Conservation (phyloP, 2,329 filamentous ascomycete species). For the Colletotrichum tofieldiae region DNA sequence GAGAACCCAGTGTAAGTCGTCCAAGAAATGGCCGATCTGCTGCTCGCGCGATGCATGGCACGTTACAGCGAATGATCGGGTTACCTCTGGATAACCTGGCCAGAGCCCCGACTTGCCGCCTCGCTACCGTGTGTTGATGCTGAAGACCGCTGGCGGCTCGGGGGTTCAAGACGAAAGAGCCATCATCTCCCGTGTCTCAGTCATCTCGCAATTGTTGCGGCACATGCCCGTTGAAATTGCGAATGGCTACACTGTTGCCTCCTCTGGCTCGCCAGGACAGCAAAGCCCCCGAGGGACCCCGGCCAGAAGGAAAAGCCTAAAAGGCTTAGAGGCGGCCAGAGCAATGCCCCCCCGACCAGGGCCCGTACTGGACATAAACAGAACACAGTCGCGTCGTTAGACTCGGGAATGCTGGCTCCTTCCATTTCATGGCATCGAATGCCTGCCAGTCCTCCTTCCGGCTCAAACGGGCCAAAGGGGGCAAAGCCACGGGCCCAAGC, state of each 20-base stretch:
- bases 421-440: slow-evolving; percentile 28
- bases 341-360: slow-evolving; percentile 5
- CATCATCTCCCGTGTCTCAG: slow-evolving; percentile 33
- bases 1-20: neutral
- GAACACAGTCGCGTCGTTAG: neutral
- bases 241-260: slow-evolving; percentile 33
- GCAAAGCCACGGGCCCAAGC: slow-evolving; percentile 1
- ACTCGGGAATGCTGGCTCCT: slow-evolving; percentile 27
- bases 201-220: slow-evolving; percentile 34
- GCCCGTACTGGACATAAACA: slow-evolving; percentile 5
- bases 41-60: neutral
- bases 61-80: neutral
- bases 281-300: slow-evolving; percentile 28
- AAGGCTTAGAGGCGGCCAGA: slow-evolving; percentile 17
- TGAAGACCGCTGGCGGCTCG: neutral
- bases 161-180: neutral
- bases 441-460: neutral
- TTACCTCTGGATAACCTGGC: neutral
- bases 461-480: slow-evolving; percentile 8
- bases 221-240: slow-evolving; percentile 38
- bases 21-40: slow-evolving; percentile 6
- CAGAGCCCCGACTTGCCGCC: neutral
- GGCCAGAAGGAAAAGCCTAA: slow-evolving; percentile 24
- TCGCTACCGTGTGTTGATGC: neutral
- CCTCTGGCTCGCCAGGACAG: slow-evolving; percentile 20